phyloP scores from a whole-genome alignment of 768 basidiomycete genomes.

The Tephrocybe rancida region DNA sequence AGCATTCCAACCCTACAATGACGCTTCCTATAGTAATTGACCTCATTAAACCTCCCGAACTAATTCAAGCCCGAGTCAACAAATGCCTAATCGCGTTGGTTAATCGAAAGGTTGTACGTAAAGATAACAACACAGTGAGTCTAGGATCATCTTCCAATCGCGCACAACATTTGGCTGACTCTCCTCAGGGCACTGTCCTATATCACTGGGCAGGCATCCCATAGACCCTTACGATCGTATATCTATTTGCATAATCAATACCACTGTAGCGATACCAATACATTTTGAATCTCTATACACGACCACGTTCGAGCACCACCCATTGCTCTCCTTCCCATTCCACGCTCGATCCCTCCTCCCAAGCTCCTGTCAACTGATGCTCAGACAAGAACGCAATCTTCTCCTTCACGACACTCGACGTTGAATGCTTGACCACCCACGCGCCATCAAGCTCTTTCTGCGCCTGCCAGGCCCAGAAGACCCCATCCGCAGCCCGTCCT shows the following conservation, averaged over 20 bases:
- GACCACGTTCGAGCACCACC: slow-evolving; percentile 14
- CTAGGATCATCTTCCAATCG: not conserved
- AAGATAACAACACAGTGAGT: slow-evolving; percentile 66
- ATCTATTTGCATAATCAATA: not conserved
- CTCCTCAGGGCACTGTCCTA: slow-evolving; percentile 58
- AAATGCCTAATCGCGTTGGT: slow-evolving; percentile 93
- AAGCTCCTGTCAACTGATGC: slow-evolving; percentile 2
- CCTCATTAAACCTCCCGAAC: slow-evolving; percentile 75
- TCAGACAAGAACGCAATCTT: slow-evolving; percentile 12
- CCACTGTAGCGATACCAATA: not conserved
- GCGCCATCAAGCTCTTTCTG: not conserved
- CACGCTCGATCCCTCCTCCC: slow-evolving; percentile 13
- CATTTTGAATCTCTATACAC: not conserved
- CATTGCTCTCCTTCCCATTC: slow-evolving; percentile 14
- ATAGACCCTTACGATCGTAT: slow-evolving; percentile 18
- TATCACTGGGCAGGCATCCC: slow-evolving; percentile 71
- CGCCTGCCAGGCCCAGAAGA: slow-evolving; percentile 25
- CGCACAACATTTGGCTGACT: not conserved
- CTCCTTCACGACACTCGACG: not conserved
- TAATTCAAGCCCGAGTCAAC: slow-evolving; percentile 90
- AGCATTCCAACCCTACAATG: not conserved
- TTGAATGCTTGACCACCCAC: slow-evolving; percentile 12
- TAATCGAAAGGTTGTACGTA: slow-evolving; percentile 80
- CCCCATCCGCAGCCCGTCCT: slow-evolving; percentile 9
- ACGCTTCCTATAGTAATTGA: slow-evolving; percentile 58